Conservation (phyloP, 75 land plant species). For the Chamaecyparis obtusa region DNA sequence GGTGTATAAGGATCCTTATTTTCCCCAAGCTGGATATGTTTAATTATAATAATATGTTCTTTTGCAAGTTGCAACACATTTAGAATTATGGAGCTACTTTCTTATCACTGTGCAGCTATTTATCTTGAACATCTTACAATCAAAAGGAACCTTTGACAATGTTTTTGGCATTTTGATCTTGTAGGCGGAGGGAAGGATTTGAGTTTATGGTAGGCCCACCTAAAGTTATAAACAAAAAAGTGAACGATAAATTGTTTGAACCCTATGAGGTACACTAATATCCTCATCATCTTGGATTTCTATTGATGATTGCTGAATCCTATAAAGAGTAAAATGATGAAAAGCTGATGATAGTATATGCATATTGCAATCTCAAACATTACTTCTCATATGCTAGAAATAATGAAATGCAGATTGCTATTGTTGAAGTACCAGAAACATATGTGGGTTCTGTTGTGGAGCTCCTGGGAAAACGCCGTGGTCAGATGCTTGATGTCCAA, state of each 20-base stretch:
- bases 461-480: conserved; percentile 93
- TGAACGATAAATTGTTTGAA: conserved; percentile 73
- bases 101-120: neutral
- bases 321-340: neutral
- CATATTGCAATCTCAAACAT: conserved; percentile 6
- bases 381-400: neutral
- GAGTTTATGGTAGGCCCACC: conserved; percentile 99
- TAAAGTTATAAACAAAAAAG: conserved; percentile 81
- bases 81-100: neutral
- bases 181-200: conserved; percentile 98
- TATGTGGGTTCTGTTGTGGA: conserved; percentile 94
- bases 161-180: neutral
- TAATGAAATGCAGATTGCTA: conserved; percentile 72
- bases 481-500: conserved; percentile 96
- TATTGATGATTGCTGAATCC: neutral
- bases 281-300: conserved; percentile 1
- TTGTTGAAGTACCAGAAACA: conserved; percentile 92
- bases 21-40: conserved; percentile 5
- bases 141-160: neutral
- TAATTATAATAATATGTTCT: neutral
- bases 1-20: conserved; percentile 16
- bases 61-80: neutral
- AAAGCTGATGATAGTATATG: neutral
- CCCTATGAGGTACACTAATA: conserved; percentile 80
- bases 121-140: neutral